Base-by-base conservation (phyloP, 1,284 basidiomycete genomes). In the Fomes fomentarius region DNA sequence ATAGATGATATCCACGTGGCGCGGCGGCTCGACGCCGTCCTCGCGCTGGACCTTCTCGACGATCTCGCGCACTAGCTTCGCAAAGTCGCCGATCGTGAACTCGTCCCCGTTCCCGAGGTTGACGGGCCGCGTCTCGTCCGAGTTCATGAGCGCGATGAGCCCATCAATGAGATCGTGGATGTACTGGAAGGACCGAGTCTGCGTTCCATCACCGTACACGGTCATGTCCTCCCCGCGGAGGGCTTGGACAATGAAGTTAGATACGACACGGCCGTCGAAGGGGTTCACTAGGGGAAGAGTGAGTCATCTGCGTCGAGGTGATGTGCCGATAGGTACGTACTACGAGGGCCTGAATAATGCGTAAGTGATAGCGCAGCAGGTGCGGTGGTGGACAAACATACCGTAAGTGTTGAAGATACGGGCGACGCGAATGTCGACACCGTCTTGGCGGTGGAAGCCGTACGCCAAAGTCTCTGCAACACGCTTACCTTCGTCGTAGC, bases 401-500 rank as follows among this genome's bases (percentile, higher is more conserved):
- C 85, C 91, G 65, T 89, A 91, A 14, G 92, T 94, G 70, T 97
- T 98, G 82, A 98, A 97, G 66, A 98, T 98, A 64, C 95, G 90
- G 3, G 94, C 94, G 42, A 98, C 94, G 52, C 95, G 89, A 46
- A 98, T 93, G 63, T 98, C 93, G 54, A 99, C 96, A 51, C 87
- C 87, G 68, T 98, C 94, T 72, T 97, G 96, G 56, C 92, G 83
- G 63, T 92, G 89, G 80, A 92, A 98, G 47, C 94, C 95, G 69
- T 97, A 97, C 10, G 95, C 95, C 64, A 98, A 75, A 11, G 94
- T 96, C 76, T 96, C 94, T 42, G 94, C 94, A 38, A 96, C 93
- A 67, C 94, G 93, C 76, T 96, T 96, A 48, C 94, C 96, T 77
- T 99, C 96, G 68, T 99, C 96, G 71, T 99, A 99, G 74, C 96